A percentile compares a stretch with the other conserved stretches of the same genome.
Evolutionary conservation across 129 eudicot genomes (phyloP).

Genomic region (Tagetes patula): DNA sequence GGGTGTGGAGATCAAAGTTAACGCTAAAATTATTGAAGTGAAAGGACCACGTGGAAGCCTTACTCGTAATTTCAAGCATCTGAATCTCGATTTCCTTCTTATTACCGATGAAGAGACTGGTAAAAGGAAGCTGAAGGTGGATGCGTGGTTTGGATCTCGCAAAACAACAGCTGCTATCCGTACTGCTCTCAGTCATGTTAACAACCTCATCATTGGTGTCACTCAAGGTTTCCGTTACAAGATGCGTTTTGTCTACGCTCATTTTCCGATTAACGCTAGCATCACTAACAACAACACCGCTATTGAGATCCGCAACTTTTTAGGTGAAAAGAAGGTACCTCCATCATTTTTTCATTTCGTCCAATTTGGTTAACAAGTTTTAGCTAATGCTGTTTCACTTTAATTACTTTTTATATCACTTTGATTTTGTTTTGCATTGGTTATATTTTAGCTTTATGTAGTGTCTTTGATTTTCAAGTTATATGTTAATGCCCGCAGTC

Average conservation of each 20-base stretch:
- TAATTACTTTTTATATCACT: too few species aligned
- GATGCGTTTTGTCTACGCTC: slow-evolving; percentile 44
- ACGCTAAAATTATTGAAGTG: slow-evolving; percentile 45
- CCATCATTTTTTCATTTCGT: too few species aligned
- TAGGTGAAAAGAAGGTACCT: slow-evolving; percentile 41
- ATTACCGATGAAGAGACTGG: slow-evolving; percentile 43
- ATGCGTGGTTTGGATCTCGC: slow-evolving; percentile 42
- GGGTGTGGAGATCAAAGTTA: slow-evolving; percentile 34
- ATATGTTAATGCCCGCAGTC: too few species aligned
- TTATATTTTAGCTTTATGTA: too few species aligned
- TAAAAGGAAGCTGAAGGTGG: slow-evolving; percentile 35
- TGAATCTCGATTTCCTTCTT: slow-evolving; percentile 35
- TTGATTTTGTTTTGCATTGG: too few species aligned
- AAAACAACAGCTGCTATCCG: slow-evolving; percentile 44
- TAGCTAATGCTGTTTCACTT: too few species aligned
- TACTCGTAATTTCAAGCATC: slow-evolving; percentile 46
- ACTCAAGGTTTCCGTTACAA: slow-evolving; percentile 41
- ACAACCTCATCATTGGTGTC: slow-evolving; percentile 12
- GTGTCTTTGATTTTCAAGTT: too few species aligned
- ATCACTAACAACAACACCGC: slow-evolving; percentile 30
- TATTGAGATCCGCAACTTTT: slow-evolving; percentile 44
- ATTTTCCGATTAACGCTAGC: slow-evolving; percentile 42
- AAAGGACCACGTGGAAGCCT: slow-evolving; percentile 42
- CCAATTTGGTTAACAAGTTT: too few species aligned
- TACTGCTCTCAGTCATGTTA: slow-evolving; percentile 39